Base-by-base conservation (phyloP, 495 filamentous ascomycete species). In the Neohortaea acidophila region DNA sequence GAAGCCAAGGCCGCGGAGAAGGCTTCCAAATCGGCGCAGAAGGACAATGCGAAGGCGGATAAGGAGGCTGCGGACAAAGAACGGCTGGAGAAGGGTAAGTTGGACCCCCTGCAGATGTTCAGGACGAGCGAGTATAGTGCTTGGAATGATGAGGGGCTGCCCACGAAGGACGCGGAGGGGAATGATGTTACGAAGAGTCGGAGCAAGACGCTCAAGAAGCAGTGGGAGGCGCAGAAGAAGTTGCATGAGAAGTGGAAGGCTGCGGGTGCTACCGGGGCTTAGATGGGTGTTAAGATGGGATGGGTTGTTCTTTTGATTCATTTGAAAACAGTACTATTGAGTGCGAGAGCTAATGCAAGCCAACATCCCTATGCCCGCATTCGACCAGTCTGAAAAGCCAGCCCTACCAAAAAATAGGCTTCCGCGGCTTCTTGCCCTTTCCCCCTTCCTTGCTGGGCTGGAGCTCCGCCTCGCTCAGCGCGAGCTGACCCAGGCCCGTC, bases 221-320 rank as follows among this genome's bases (percentile, higher is more conserved):
- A 83, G 20, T 92, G 82, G 84, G 82, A 92, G 53, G 74, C 64
- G 56, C 89, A 94, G 66, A 91, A 80, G 68, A 92, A 83, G 68
- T 49, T 70, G 40, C 80, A 94, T 55, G 81, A 92, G 56, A 61
- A 57, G 40, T 81, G 63, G 72, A 49, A 67, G 50, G 64, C 21
- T 42, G 45, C 50, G 35, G 57, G 59, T 26, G 57, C 8, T 20
- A 23, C 30, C 7, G 30, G 30, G 8, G 30, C 14, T 33, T 34
- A 6, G 32, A 21, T 5, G 32, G 32, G 32, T 10, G 28, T 12
- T 12, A 12, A 3, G 28, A 3, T 30, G 3, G 11, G 11, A 15
- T 12, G 28, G 28, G 28, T 30, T n/a, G n/a, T n/a, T n/a, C n/a
- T n/a, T n/a, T n/a, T n/a, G n/a, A n/a, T n/a, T n/a, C n/a, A n/a